Percentiles rank a stretch among this genome's conserved stretches.
These are phyloP conservation scores for Hamamelis virginiana DNA, from an alignment of 164 flowering plant genomes.

Conservation along the genomic window DNA sequence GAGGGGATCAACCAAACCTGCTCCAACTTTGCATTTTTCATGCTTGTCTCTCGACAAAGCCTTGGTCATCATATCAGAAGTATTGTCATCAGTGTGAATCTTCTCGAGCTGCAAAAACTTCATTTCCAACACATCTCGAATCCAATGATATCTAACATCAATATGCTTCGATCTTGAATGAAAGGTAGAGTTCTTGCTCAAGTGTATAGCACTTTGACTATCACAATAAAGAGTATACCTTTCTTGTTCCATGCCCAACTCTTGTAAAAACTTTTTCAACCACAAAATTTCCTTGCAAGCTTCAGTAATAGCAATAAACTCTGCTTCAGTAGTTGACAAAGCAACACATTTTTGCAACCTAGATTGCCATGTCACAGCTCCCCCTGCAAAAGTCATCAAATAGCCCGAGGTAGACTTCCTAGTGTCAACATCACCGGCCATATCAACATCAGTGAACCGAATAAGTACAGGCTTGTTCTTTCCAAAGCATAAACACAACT, in stretches of 20 bases:
- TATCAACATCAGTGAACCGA: not conserved
- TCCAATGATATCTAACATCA: conserved; percentile 3
- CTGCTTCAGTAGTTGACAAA: not conserved
- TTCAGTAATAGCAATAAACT: conserved; percentile 3
- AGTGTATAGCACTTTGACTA: not conserved
- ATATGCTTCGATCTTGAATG: not conserved
- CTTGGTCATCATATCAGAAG: not conserved
- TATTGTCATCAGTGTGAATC: not conserved
- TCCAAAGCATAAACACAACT: not conserved
- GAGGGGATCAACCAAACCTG: too few relatives aligned
- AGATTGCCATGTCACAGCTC: not conserved
- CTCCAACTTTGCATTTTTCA: too few relatives aligned
- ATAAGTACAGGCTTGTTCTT: not conserved
- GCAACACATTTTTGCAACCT: conserved; percentile 4
- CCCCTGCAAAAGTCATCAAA: conserved; percentile 3
- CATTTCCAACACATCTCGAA: not conserved
- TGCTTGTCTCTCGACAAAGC: too few relatives aligned
- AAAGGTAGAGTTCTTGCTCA: not conserved
- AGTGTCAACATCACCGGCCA: conserved; percentile 1
- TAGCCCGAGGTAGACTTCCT: conserved; percentile 4
- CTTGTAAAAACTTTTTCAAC: not conserved
- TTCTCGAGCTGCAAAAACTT: not conserved
- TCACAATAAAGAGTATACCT: not conserved
- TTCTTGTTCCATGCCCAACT: not conserved
- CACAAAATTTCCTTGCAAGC: conserved; percentile 3